Evolutionary conservation across 768 basidiomycete species (phyloP).

Genomic region (Tylopilus balloui): DNA sequence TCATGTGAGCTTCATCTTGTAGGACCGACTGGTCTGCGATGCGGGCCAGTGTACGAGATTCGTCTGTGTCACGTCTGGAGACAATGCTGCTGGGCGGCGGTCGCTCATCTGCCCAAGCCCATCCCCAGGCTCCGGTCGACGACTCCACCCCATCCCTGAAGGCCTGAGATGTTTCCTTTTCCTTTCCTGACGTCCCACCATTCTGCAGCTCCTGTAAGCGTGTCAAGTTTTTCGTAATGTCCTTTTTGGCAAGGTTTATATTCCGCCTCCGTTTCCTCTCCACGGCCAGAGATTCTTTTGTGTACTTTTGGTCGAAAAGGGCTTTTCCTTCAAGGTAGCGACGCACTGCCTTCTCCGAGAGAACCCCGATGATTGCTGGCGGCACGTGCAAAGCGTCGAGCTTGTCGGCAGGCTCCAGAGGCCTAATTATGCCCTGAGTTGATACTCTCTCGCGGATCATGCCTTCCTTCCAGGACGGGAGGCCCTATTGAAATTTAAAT

Average conservation of each 20-base stretch:
- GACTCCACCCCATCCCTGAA: constrained; percentile 34
- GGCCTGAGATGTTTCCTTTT: constrained; percentile 16
- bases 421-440: constrained; percentile 74
- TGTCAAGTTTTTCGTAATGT: constrained; percentile 51
- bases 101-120: constrained; percentile 83
- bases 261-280: constrained; percentile 66
- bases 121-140: constrained; percentile 59
- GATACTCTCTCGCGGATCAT: constrained; percentile 94
- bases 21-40: constrained; percentile 66
- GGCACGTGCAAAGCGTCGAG: constrained; percentile 65
- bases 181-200: constrained; percentile 20
- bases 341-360: constrained; percentile 70
- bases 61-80: constrained; percentile 79
- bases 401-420: constrained; percentile 68
- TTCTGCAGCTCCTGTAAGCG: constrained; percentile 35
- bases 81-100: constrained; percentile 93
- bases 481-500: constrained; percentile 28
- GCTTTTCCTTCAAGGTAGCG: constrained; percentile 68
- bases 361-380: constrained; percentile 58
- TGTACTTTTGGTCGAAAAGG: constrained; percentile 65
- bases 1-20: constrained; percentile 54
- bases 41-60: constrained; percentile 67
- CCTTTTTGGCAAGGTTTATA: constrained; percentile 58
- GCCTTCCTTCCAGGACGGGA: constrained; percentile 39
- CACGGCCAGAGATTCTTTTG: constrained; percentile 48